Conservation (phyloP, 345 rosid species). For the Excoecaria agallocha region DNA sequence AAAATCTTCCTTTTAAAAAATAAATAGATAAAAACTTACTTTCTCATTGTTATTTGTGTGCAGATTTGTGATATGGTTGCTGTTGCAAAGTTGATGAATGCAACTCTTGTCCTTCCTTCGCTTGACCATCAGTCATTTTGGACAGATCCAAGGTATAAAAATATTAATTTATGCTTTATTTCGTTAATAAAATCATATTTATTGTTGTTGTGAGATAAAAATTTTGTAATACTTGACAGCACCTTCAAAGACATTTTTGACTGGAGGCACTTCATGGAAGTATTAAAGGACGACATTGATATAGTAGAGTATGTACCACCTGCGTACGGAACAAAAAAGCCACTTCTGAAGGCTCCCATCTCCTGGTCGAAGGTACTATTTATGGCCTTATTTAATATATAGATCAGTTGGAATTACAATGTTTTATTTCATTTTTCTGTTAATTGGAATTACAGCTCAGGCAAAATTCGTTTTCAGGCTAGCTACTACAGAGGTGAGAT, state of each 20-base stretch:
- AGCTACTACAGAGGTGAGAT: conserved; percentile 84
- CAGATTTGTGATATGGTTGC: conserved; percentile 99
- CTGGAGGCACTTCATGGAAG: conserved; percentile 85
- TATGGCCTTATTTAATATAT: neutral
- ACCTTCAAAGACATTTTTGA: conserved; percentile 92
- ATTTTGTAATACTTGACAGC: conserved; percentile 40
- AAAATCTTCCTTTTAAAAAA: neutral
- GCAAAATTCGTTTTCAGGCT: conserved; percentile 53
- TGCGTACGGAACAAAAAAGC: conserved; percentile 46
- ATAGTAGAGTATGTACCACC: conserved; percentile 82
- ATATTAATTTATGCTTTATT: neutral
- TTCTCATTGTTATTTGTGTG: conserved; percentile 2
- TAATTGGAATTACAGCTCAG: conserved; percentile 2
- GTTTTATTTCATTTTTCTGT: neutral
- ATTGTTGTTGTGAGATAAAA: neutral
- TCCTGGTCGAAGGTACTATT: conserved; percentile 94
- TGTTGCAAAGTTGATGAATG: conserved; percentile 91
- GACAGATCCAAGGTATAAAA: conserved; percentile 91
- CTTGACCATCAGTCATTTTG: conserved; percentile 97
- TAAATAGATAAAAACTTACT: neutral
- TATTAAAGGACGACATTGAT: conserved; percentile 66
- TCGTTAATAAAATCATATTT: no score
- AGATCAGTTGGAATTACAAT: neutral
- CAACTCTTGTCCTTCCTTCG: conserved; percentile 90
- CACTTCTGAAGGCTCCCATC: conserved; percentile 78